These are phyloP conservation scores for Parsonsia alboflavescens DNA, from an alignment of 257 asterid genomes.

Conservation along the genomic window DNA sequence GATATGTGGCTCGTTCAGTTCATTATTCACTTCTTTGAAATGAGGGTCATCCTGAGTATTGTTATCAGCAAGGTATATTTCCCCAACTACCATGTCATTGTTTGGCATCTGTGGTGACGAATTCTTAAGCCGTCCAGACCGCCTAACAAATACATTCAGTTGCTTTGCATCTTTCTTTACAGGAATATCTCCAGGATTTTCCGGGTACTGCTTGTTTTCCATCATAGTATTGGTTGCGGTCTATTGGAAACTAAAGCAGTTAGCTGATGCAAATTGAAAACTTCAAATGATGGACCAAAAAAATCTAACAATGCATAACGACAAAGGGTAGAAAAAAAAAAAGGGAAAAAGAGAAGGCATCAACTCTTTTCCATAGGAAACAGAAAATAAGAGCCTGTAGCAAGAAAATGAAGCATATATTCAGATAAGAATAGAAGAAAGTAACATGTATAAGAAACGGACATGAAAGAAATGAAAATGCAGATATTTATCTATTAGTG, in stretches of 20 bases:
- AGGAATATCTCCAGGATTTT: neutral
- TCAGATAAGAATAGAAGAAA: no score
- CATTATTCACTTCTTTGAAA: conserved; percentile 2
- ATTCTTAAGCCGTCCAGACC: conserved; percentile 35
- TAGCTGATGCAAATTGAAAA: neutral
- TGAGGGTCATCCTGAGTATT: no score
- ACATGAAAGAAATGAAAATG: no score
- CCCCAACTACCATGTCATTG: conserved; percentile 3
- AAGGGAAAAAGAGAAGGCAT: no score
- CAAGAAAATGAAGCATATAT: no score
- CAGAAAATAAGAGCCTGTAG: no score
- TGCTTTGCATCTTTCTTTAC: neutral
- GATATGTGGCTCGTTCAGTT: neutral
- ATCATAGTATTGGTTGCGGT: neutral
- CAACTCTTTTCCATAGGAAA: no score
- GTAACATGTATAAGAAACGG: no score
- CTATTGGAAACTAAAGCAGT: conserved; percentile 2
- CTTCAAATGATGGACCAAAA: neutral
- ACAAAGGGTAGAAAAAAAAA: neutral
- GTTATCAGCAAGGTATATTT: conserved; percentile 17
- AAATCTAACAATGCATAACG: neutral
- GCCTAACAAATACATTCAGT: conserved; percentile 1
- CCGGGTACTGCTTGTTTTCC: neutral
- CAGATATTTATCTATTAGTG: no score
- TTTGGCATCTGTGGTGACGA: neutral